phyloP scores from a whole-genome alignment of 2,329 filamentous ascomycete genomes.

The Colletotrichum camelliae region DNA sequence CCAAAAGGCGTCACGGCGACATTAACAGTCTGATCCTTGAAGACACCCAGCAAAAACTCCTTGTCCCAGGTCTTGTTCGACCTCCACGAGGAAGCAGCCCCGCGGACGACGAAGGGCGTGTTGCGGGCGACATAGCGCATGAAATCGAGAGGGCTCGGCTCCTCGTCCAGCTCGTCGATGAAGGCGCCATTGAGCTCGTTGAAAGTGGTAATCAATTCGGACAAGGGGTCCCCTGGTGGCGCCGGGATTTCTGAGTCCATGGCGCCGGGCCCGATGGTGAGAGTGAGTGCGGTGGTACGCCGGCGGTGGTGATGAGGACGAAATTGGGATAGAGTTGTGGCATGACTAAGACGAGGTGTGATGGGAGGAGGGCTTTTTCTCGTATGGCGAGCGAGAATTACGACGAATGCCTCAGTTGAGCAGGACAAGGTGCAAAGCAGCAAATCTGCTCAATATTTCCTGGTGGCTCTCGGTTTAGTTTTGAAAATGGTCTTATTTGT shows the following conservation, averaged over 20 bases:
- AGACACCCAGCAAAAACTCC: slow-evolving; percentile 58
- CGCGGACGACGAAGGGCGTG: slow-evolving; percentile 74
- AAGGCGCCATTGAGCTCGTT: slow-evolving; percentile 70
- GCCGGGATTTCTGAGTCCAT: not conserved
- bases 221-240: slow-evolving; percentile 42
- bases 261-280: not conserved
- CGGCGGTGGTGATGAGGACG: not conserved
- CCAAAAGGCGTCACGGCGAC: slow-evolving; percentile 80
- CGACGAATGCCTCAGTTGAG: not conserved
- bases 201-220: slow-evolving; percentile 70
- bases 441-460: not conserved
- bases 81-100: slow-evolving; percentile 66
- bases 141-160: slow-evolving; percentile 79
- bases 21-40: slow-evolving; percentile 67
- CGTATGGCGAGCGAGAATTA: not conserved
- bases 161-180: slow-evolving; percentile 66
- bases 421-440: not conserved
- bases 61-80: slow-evolving; percentile 69
- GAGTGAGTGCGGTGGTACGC: not conserved
- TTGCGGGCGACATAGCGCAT: slow-evolving; percentile 79
- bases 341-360: not conserved
- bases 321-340: not conserved
- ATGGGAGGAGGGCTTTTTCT: not conserved
- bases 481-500: not conserved
- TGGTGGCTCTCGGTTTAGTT: not conserved